phyloP scores from a whole-genome alignment of 345 rosid species.

The Hypericum androsaemum region DNA sequence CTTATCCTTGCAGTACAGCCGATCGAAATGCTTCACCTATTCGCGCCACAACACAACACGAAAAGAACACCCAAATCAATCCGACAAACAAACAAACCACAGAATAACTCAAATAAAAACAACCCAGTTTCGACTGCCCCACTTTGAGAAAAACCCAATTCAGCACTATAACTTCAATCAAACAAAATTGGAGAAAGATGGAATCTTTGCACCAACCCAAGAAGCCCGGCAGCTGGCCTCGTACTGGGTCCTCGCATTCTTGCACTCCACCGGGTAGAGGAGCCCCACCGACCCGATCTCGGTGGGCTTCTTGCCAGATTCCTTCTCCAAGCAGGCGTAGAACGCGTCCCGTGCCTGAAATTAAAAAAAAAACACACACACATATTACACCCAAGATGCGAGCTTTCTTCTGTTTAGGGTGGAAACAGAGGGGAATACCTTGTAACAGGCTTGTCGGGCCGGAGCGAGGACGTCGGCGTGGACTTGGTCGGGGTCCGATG shows the following conservation, averaged over 20 bases:
- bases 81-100: no score
- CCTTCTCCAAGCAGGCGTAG: slow-evolving; percentile 59
- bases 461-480: slow-evolving; percentile 58
- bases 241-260: slow-evolving; percentile 37
- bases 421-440: slow-evolving; percentile 18
- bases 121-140: no score
- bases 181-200: no score
- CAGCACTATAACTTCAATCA: no score
- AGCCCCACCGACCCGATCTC: slow-evolving; percentile 77
- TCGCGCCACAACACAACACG: neutral
- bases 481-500: slow-evolving; percentile 41
- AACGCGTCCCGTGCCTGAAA: slow-evolving; percentile 69
- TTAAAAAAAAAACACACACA: neutral
- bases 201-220: slow-evolving; percentile 37
- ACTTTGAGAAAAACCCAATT: no score
- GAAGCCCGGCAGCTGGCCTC: slow-evolving; percentile 56
- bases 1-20: slow-evolving; percentile 62
- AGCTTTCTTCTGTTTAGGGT: no score
- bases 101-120: no score
- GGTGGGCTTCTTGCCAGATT: slow-evolving; percentile 54
- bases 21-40: slow-evolving; percentile 87
- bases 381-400: neutral
- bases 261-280: slow-evolving; percentile 59
- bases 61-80: neutral
- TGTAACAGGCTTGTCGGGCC: slow-evolving; percentile 72